A percentile compares a stretch with the other conserved stretches of the same genome.
These are phyloP conservation scores for Heritiera littoralis DNA, from an alignment of 345 rosid genomes.

Conservation along the genomic window DNA sequence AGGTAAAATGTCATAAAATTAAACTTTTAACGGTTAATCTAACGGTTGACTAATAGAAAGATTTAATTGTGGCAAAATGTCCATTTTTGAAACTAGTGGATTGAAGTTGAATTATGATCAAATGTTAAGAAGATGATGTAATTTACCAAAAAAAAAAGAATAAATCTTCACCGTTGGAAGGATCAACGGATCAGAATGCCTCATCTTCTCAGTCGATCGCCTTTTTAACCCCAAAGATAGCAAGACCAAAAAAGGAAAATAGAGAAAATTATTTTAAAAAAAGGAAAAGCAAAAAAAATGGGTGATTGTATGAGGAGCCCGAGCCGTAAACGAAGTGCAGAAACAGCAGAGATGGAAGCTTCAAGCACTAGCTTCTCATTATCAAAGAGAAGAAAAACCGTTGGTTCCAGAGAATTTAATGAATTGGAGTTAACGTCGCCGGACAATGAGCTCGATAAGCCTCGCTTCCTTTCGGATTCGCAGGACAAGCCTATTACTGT, in stretches of 20 bases:
- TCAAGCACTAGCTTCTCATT: slow-evolving; percentile 35
- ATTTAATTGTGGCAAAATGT: too few species aligned
- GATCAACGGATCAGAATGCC: slow-evolving; percentile 5
- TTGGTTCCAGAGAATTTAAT: background rate
- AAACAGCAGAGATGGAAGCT: slow-evolving; percentile 31
- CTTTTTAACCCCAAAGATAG: slow-evolving; percentile 18
- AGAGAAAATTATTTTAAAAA: background rate
- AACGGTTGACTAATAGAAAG: too few species aligned
- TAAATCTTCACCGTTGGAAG: slow-evolving; percentile 24
- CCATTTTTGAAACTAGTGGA: too few species aligned
- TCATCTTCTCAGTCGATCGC: background rate
- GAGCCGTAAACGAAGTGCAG: slow-evolving; percentile 37
- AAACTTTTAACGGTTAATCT: too few species aligned
- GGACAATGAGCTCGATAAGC: slow-evolving; percentile 21
- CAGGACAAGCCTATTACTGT: slow-evolving; percentile 12
- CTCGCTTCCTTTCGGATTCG: background rate
- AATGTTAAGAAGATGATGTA: too few species aligned
- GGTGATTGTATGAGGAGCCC: slow-evolving; percentile 34
- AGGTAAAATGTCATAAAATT: too few species aligned
- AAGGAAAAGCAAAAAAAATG: slow-evolving; percentile 31
- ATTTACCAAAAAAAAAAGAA: background rate
- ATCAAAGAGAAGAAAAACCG: slow-evolving; percentile 35
- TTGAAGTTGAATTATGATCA: too few species aligned
- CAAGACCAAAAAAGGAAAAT: slow-evolving; percentile 27
- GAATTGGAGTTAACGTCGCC: slow-evolving; percentile 24